Conservation (phyloP, 2,329 filamentous ascomycete genomes). For the Fusarium burgessii region DNA sequence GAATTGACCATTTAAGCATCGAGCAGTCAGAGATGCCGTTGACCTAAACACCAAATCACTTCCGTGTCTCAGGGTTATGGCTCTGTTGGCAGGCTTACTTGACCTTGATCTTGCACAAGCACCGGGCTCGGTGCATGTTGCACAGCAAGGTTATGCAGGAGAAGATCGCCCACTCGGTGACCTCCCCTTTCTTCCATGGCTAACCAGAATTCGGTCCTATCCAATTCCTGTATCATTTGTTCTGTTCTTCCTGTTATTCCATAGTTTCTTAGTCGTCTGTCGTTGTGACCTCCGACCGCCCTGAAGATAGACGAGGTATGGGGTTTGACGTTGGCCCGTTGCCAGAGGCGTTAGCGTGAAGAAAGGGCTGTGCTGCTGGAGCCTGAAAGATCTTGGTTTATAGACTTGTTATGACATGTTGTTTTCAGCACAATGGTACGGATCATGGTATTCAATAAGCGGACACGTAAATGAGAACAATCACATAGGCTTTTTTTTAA, state of each 20-base stretch:
- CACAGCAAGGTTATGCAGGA: slow-evolving; percentile 12
- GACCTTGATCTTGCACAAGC: slow-evolving; percentile 8
- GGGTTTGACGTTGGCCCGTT: slow-evolving; percentile 36
- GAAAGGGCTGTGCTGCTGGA: slow-evolving; percentile 30
- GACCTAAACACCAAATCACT: not conserved
- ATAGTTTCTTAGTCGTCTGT: slow-evolving; percentile 22
- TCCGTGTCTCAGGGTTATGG: not conserved
- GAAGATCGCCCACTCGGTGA: slow-evolving; percentile 1
- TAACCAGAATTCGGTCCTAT: not conserved
- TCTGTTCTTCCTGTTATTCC: slow-evolving; percentile 25
- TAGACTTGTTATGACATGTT: slow-evolving; percentile 45
- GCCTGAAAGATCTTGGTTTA: slow-evolving; percentile 31
- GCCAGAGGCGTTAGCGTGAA: slow-evolving; percentile 39
- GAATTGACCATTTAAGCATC: not conserved
- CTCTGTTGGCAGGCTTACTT: slow-evolving; percentile 4
- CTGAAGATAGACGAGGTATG: slow-evolving; percentile 30
- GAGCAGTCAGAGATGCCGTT: not conserved
- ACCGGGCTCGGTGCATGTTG: slow-evolving; percentile 13
- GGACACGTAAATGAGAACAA: slow-evolving; percentile 29
- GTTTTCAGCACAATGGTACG: slow-evolving; percentile 31
- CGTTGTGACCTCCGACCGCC: slow-evolving; percentile 14
- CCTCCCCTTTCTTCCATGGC: not conserved
- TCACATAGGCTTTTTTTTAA: not conserved
- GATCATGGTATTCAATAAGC: slow-evolving; percentile 37
- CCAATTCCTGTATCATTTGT: slow-evolving; percentile 19